Base-by-base conservation (phyloP, 2,329 filamentous ascomycete species). In the Penicillium frequentans region DNA sequence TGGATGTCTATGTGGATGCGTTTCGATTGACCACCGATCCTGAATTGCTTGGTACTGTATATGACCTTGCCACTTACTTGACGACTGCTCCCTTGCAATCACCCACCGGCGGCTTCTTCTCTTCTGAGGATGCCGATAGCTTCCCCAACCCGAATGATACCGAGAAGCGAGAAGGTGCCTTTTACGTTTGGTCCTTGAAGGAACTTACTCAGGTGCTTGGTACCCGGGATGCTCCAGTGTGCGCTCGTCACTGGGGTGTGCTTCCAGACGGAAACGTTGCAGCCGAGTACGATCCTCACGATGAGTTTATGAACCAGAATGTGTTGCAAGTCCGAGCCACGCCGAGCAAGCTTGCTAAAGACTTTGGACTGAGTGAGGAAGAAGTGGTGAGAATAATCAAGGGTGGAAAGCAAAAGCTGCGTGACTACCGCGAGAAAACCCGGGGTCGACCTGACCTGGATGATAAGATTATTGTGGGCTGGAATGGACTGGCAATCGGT, bases 231-330 rank as follows among this genome's bases (percentile, higher is more conserved):
- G 87, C 87, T 23, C 84, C 87, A 3, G 84, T 96, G 16, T 87
- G 90, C 29, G 90, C 91, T 1, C 86, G 86, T 5, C 91, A 96
- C 73, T 98, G 91, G 86, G 90, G 90, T 58, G 88, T 97, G 14
- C 84, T 85, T 31, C 83, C 90, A 42, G 87, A 96, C 64, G 95
- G 95, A 45, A 98, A 99, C 67, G 88, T 99, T 1, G 84, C 87
- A 33, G 86, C 88, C 3, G 85, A 88, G 54, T 86, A 93, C 65
- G 95, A 99, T 69, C 88, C 90, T 0, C 90, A 96, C 67, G 93
- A 98, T 70, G 93, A 98, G 69, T 93, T 98, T 58, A 88, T 96
- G 68, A 92, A 93, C 67, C 91, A 96, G 71, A 99, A 98, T 69
- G 92, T 96, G 5, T 77, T 97, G 2, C 86, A 86, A 37, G 82